Conservation (phyloP, 2,329 filamentous ascomycete species). For the Didymella exigua region DNA sequence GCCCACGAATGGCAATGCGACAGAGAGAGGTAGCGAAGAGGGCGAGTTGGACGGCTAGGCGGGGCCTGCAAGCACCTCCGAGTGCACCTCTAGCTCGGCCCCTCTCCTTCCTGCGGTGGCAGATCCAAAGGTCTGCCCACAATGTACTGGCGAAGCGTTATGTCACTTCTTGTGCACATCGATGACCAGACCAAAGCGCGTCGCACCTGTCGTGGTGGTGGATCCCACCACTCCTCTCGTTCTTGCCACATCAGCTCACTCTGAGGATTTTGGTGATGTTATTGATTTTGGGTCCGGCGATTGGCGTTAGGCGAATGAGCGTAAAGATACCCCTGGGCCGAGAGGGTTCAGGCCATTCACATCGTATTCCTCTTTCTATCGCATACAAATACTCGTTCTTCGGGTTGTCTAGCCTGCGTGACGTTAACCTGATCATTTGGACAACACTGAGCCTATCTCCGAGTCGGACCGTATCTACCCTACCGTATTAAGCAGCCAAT, state of each 20-base stretch:
- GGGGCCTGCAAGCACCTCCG: constrained; percentile 6
- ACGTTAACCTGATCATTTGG: not conserved
- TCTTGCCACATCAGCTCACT: not conserved
- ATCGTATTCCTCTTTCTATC: not conserved
- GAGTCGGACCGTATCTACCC: not conserved
- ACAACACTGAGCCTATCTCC: no score
- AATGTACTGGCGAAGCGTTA: not conserved
- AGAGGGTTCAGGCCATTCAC: constrained; percentile 9
- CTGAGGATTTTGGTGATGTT: not conserved
- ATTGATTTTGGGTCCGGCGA: constrained; percentile 4
- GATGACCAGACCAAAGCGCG: not conserved
- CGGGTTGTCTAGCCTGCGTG: not conserved
- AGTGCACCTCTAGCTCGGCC: not conserved
- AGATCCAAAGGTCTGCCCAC: not conserved
- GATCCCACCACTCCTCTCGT: not conserved
- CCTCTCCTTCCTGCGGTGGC: not conserved
- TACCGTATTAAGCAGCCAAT: constrained; percentile 8
- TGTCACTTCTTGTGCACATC: constrained; percentile 1
- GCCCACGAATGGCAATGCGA: constrained; percentile 32
- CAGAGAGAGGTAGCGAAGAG: constrained; percentile 51
- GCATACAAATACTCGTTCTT: not conserved
- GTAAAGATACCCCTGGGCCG: constrained; percentile 23
- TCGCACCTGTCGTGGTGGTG: not conserved
- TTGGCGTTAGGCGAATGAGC: constrained; percentile 18
- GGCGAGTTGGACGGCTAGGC: constrained; percentile 53